Evolutionary conservation across 139 green algal species (phyloP).

Genomic region (Ulvella scutata): DNA sequence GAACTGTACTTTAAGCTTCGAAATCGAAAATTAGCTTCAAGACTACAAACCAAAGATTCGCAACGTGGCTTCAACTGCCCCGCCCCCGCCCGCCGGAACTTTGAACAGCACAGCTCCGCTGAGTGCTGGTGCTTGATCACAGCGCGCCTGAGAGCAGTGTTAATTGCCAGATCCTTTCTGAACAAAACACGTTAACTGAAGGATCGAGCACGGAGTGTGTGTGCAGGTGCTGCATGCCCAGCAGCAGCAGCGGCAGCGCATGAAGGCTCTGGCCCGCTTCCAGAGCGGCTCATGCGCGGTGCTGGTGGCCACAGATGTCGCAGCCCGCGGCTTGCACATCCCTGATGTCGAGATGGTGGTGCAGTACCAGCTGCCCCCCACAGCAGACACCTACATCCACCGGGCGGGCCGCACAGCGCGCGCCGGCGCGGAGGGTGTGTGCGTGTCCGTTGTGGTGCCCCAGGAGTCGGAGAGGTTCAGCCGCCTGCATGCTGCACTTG

Average conservation of each 20-base stretch:
- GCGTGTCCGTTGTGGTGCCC: conserved; percentile 60
- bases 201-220: neutral
- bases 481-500: conserved; percentile 21
- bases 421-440: conserved; percentile 46
- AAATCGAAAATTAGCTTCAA: too few relatives aligned
- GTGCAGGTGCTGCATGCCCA: conserved; percentile 55
- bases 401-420: conserved; percentile 75
- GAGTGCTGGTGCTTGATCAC: too few relatives aligned
- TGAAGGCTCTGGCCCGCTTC: conserved; percentile 91
- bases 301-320: conserved; percentile 92
- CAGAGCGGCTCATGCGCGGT: conserved; percentile 37
- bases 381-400: conserved; percentile 91
- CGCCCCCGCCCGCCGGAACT: too few relatives aligned
- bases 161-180: too few relatives aligned
- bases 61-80: too few relatives aligned
- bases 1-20: too few relatives aligned
- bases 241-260: conserved; percentile 84
- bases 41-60: too few relatives aligned
- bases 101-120: too few relatives aligned
- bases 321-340: conserved; percentile 85
- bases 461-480: conserved; percentile 42
- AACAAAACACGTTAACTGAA: too few relatives aligned
- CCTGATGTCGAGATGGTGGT: conserved; percentile 37
- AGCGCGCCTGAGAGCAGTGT: too few relatives aligned
- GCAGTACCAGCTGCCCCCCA: conserved; percentile 91